Evolutionary conservation across 73 alveolate species (phyloP), one percentile per base, ranked within the genome.

Genomic region (Uronychia setigera): DNA sequence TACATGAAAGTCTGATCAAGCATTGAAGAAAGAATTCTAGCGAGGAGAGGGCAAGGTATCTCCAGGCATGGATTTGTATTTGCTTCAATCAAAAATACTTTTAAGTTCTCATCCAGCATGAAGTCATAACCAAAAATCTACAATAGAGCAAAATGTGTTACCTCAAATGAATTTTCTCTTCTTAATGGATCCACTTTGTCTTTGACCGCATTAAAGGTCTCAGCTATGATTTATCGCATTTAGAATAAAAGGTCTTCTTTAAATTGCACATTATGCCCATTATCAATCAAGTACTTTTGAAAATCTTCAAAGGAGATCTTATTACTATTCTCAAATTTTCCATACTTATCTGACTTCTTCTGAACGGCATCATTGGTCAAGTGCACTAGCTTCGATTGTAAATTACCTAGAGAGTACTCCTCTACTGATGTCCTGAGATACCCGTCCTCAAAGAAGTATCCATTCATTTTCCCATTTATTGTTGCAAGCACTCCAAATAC

Each of bases 11-110:
- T 95, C 81, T 96, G 97, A 88, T 96, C 99, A 5, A 96, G 80
- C 98, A 96, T 91, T 80, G 98, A 87, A 30, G 99, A 99, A 26
- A 97, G 84, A 19, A 92, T 78, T 78, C 81, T 84, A 74, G 95
- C 94, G 60, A 97, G 89, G 34, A 94, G 83, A 60, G 96, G 93
- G 13, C 97, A 93, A 59, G 98, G 88, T 59, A 94, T 95, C 83
- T 96, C 99, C 58, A 97, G 85, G 78, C 98, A 94, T 31, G 99
- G 99, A 92, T 97, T 97, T 0, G 98, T 97, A 87, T 97, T 97
- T n/a, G 93, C 97, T 82, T 97, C 99, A 78, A 97, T 96, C 33
- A 97, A 90, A 95, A 96, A 97, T 32, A 96, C 95, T 59, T 89
- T 94, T 59, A 96, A 93, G 74, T 96, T 86, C 57, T 91, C 98